phyloP scores from a whole-genome alignment of 257 asterid species.

The Handroanthus guayacan region DNA sequence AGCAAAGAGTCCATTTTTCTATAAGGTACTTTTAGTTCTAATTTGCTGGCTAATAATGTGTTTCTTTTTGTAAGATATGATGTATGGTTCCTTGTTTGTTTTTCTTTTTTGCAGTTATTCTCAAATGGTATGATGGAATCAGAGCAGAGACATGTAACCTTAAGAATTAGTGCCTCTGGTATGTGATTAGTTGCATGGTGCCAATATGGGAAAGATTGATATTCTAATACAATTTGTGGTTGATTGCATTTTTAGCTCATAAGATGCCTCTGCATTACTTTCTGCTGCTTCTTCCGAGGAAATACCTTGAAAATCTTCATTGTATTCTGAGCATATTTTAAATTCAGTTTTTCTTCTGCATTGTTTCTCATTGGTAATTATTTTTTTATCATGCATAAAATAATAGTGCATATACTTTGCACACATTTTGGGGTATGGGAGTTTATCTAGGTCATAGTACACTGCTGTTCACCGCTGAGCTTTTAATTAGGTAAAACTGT shows the following conservation, averaged over 20 bases:
- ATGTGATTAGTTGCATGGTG: constrained; percentile 30
- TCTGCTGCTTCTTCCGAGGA: constrained; percentile 1
- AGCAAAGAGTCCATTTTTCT: constrained; percentile 90
- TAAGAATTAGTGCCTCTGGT: constrained; percentile 91
- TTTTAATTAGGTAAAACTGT: constrained; percentile 10
- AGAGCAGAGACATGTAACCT: constrained; percentile 94
- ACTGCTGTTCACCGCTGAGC: not conserved
- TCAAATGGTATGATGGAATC: constrained; percentile 99
- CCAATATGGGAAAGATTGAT: constrained; percentile 11
- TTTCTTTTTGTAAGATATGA: constrained; percentile 27
- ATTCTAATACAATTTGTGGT: constrained; percentile 12
- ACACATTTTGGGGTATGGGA: not conserved
- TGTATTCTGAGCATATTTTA: constrained; percentile 18
- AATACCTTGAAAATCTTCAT: constrained; percentile 4
- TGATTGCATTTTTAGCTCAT: constrained; percentile 5
- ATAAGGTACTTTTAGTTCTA: constrained; percentile 58
- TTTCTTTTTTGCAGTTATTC: constrained; percentile 63
- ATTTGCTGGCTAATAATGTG: constrained; percentile 12
- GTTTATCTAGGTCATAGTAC: constrained; percentile 9
- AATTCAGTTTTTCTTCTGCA: not conserved
- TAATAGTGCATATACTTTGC: too few relatives aligned
- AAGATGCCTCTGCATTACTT: not conserved
- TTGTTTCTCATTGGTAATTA: too few relatives aligned
- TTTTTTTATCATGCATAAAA: too few relatives aligned
- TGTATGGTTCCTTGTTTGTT: constrained; percentile 29